A percentile compares a stretch with the other conserved stretches of the same genome.
Conservation (phyloP, 352 stramenopile genomes). For the Phytophthora cryptogea region DNA sequence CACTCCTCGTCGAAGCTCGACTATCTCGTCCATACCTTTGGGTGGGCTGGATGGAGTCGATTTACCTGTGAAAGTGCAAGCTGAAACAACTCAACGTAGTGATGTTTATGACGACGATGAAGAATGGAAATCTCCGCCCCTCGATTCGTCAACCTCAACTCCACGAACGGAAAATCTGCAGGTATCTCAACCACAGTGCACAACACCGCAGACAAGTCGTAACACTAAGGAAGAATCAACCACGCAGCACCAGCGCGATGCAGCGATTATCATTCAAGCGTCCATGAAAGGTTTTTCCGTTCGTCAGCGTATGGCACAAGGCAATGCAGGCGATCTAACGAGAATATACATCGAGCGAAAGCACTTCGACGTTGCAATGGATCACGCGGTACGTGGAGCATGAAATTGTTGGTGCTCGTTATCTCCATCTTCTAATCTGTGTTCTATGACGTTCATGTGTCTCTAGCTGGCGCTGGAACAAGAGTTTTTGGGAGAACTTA, state of each 20-base stretch:
- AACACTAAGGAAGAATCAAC: slow-evolving; percentile 1
- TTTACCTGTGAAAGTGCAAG: background rate
- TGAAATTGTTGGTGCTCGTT: background rate
- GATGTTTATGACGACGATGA: slow-evolving; percentile 16
- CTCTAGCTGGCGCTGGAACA: slow-evolving; percentile 44
- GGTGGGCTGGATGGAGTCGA: background rate
- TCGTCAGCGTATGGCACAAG: slow-evolving; percentile 28
- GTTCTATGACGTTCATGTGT: background rate
- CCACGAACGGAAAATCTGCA: background rate
- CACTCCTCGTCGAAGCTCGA: slow-evolving; percentile 19
- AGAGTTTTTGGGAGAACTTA: slow-evolving; percentile 50
- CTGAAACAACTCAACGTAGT: slow-evolving; percentile 6
- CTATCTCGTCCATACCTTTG: slow-evolving; percentile 17
- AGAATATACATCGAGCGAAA: slow-evolving; percentile 65
- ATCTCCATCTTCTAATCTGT: slow-evolving; percentile 4
- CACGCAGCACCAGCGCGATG: slow-evolving; percentile 12
- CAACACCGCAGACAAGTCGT: slow-evolving; percentile 6
- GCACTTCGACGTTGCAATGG: slow-evolving; percentile 50
- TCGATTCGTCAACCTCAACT: slow-evolving; percentile 1
- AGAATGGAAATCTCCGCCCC: slow-evolving; percentile 7
- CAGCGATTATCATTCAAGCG: slow-evolving; percentile 48
- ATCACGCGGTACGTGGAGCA: slow-evolving; percentile 44
- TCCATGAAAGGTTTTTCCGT: slow-evolving; percentile 31
- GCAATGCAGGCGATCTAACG: slow-evolving; percentile 48
- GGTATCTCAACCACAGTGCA: background rate